phyloP scores from a whole-genome alignment of 495 filamentous ascomycete genomes.

The Endocarpon pusillum region DNA sequence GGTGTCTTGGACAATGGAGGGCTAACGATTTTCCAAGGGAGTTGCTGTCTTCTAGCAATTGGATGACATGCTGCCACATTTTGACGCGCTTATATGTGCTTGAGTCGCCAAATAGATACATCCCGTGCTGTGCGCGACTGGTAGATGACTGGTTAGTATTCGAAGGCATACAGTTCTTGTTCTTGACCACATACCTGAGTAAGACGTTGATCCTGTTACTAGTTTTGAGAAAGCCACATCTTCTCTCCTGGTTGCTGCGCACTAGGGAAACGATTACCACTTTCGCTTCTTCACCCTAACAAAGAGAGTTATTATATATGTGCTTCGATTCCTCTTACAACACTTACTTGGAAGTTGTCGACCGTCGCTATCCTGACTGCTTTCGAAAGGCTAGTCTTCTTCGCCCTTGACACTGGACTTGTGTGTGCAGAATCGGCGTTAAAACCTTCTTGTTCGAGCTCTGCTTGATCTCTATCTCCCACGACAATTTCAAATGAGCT shows the following conservation, averaged over 20 bases:
- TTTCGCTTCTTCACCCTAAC: constrained; percentile 56
- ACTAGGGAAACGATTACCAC: constrained; percentile 72
- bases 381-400: constrained; percentile 38
- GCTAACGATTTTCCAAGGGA: constrained; percentile 37
- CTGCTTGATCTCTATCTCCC: constrained; percentile 48
- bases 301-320: no score
- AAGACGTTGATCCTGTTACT: constrained; percentile 71
- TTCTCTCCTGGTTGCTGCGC: constrained; percentile 44
- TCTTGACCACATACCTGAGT: constrained; percentile 21
- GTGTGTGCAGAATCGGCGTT: constrained; percentile 11
- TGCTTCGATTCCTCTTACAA: no score
- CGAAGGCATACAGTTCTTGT: background rate
- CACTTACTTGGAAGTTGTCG: constrained; percentile 62
- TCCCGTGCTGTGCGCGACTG: constrained; percentile 52
- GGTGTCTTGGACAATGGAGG: constrained; percentile 50
- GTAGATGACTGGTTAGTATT: background rate
- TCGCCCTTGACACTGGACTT: constrained; percentile 11
- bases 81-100: constrained; percentile 30
- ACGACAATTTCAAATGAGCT: constrained; percentile 42
- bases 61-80: constrained; percentile 52
- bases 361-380: constrained; percentile 56
- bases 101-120: constrained; percentile 63
- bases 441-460: constrained; percentile 35
- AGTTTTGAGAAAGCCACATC: constrained; percentile 58
- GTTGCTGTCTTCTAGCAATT: constrained; percentile 26